Base-by-base conservation (phyloP, 2,329 filamentous ascomycete genomes). In the Aulographum hederae region DNA sequence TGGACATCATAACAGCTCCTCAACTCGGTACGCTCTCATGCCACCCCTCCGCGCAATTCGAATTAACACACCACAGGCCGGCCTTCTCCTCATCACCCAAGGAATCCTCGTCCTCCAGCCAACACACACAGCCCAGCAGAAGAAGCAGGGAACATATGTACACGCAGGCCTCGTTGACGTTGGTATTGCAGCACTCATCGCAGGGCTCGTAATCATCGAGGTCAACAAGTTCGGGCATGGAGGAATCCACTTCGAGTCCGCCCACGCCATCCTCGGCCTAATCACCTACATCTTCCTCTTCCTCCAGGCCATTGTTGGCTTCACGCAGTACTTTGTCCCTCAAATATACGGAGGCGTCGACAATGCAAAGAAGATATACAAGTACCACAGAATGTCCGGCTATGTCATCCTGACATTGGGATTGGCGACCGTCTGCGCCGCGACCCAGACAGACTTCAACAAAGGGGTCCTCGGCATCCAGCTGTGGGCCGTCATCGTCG, bases 91-190 rank as follows among this genome's bases (percentile, higher is more conserved):
- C 35, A 63, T 89, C 44, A 67, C 78, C 13, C 77, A 94, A 61
- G 77, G 76, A 34, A 71, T 85, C 40, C 71, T 95, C 32, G 60
- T 89, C 42, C 67, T 95, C 21, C 89, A 98, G 52, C 89, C 86
- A 2, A 93, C 86, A 0, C 69, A 78, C 43, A 79, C 79, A 0
- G 60, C 73, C 2, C 53, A 62, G 12, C 79, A 93, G 56, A 94
- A 94, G 56, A 54, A 54, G 25, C 42, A 58, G 18, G 72, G 71
- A 28, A 68, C 72, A 13, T 54, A 61, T 42, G 51, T 69, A 29
- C 86, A 98, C 54, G 74, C 73, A 16, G 54, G 58, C 10, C 60
- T 94, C 40, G 82, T 84, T 50, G 54, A 71, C 18, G 43, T 79
- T 29, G 70, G 72, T 26, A 56, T 80, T 32, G 56, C 69, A 6